Conservation (phyloP, 83 land plant genomes). For the Thuja plicata region DNA sequence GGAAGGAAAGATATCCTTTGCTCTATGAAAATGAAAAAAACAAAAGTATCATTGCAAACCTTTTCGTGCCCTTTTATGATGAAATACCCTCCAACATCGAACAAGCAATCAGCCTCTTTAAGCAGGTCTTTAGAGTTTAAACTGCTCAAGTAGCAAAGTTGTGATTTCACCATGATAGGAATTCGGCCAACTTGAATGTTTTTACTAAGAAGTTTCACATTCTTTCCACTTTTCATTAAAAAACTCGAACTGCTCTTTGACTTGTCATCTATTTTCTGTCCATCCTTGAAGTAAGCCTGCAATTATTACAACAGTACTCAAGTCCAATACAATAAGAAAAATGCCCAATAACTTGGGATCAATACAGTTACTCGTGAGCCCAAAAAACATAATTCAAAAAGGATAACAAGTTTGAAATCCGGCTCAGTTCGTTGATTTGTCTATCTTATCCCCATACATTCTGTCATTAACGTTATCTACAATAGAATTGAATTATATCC, state of each 20-base stretch:
- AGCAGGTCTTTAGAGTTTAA: conserved; percentile 11
- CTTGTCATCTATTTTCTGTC: conserved; percentile 21
- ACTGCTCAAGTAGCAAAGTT: conserved; percentile 61
- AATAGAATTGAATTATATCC: neutral
- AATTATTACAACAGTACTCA: neutral
- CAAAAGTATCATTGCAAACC: conserved; percentile 27
- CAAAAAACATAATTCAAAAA: neutral
- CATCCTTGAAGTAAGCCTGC: conserved; percentile 32
- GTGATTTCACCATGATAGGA: conserved; percentile 86
- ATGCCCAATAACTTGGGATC: neutral
- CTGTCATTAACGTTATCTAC: neutral
- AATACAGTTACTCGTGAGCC: neutral
- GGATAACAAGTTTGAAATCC: neutral
- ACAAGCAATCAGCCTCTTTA: conserved; percentile 60
- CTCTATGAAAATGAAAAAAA: neutral
- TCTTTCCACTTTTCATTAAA: conserved; percentile 23
- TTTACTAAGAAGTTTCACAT: conserved; percentile 29
- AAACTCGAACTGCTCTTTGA: neutral
- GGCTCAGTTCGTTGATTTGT: neutral
- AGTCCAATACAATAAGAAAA: neutral
- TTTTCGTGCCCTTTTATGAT: conserved; percentile 89
- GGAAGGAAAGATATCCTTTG: neutral
- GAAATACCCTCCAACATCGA: conserved; percentile 89
- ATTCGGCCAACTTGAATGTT: conserved; percentile 59
- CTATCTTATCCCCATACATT: neutral